Evolutionary conservation across 208 protist species (phyloP).

Genomic region (Leptomonas pyrrhocoris): DNA sequence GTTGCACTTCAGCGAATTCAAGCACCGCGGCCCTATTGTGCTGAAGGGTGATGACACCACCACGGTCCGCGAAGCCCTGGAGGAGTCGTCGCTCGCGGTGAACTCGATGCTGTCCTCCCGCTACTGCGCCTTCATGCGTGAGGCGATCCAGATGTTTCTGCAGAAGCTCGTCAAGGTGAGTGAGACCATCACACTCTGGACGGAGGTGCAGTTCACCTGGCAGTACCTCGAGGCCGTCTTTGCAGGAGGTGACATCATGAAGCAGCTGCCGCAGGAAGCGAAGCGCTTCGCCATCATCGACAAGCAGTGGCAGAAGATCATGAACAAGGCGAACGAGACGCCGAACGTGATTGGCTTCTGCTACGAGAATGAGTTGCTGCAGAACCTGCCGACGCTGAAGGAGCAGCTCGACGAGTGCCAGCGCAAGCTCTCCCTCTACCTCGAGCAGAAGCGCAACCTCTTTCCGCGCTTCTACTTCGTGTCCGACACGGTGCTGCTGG

Average conservation of each 20-base stretch:
- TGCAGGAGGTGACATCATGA: conserved; percentile 96
- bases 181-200: conserved; percentile 94
- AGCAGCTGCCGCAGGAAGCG: conserved; percentile 96
- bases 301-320: conserved; percentile 97
- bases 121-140: conserved; percentile 94
- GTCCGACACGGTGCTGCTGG: conserved; percentile 96
- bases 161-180: conserved; percentile 92
- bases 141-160: conserved; percentile 89
- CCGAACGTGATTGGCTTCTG: conserved; percentile 96
- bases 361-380: conserved; percentile 96
- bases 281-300: conserved; percentile 97
- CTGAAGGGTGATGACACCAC: conserved; percentile 93
- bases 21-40: conserved; percentile 93
- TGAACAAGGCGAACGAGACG: conserved; percentile 96
- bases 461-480: conserved; percentile 99
- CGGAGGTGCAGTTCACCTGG: conserved; percentile 95
- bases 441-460: conserved; percentile 97
- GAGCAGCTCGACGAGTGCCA: conserved; percentile 98
- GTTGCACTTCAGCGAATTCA: conserved; percentile 95
- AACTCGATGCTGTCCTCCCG: conserved; percentile 94
- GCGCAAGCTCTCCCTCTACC: conserved; percentile 97
- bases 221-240: conserved; percentile 98
- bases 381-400: conserved; percentile 94
- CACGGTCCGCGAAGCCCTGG: conserved; percentile 89
- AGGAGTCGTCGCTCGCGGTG: conserved; percentile 95